Conservation (phyloP, 1,284 basidiomycete species). For the Peniophora sp. region DNA sequence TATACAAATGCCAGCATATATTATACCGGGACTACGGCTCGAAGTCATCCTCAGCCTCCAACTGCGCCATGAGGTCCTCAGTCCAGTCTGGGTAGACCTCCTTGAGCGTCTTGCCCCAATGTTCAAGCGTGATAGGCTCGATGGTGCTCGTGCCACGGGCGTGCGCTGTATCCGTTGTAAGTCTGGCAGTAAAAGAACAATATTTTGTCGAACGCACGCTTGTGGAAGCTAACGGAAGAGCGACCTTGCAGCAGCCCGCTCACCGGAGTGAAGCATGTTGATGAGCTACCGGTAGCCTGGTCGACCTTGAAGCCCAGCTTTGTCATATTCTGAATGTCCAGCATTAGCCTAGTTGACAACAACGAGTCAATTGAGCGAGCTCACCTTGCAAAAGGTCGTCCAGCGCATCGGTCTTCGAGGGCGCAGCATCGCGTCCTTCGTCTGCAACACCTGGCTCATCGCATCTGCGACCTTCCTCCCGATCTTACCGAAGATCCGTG, state of each 20-base stretch:
- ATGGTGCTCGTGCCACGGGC: slow-evolving; percentile 47
- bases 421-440: slow-evolving; percentile 47
- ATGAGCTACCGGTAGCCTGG: slow-evolving; percentile 73
- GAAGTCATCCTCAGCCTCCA: too few relatives aligned
- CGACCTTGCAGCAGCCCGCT: slow-evolving; percentile 17
- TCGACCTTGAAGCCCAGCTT: slow-evolving; percentile 71
- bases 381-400: slow-evolving; percentile 56
- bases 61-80: too few relatives aligned
- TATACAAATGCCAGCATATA: too few relatives aligned
- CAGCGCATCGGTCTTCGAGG: slow-evolving; percentile 51
- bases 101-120: slow-evolving; percentile 52
- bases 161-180: slow-evolving; percentile 54
- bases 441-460: slow-evolving; percentile 60
- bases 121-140: slow-evolving; percentile 39
- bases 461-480: slow-evolving; percentile 48
- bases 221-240: slow-evolving; percentile 62
- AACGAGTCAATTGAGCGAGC: slow-evolving; percentile 5
- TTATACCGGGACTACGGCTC: too few relatives aligned
- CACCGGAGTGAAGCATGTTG: slow-evolving; percentile 73
- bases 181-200: too few relatives aligned
- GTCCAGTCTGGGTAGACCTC: slow-evolving; percentile 31
- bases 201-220: slow-evolving; percentile 36
- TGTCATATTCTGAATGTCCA: slow-evolving; percentile 73
- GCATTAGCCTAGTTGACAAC: background rate
- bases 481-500: slow-evolving; percentile 35